A percentile compares a stretch with the other conserved stretches of the same genome.
phyloP scores from a whole-genome alignment of 345 rosid genomes.

The Salix dunnii region DNA sequence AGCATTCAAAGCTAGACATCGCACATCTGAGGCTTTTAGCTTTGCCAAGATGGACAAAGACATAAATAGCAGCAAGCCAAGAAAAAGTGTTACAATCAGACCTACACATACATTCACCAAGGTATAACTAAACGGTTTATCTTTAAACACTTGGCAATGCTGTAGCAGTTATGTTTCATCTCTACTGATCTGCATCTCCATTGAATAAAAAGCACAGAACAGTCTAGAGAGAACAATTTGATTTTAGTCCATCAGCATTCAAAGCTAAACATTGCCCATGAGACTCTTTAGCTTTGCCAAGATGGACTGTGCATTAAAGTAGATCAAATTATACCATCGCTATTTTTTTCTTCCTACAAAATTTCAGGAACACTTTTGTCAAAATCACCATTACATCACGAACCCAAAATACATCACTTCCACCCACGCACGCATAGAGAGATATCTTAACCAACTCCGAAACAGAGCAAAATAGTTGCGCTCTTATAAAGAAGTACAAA shows the following conservation, averaged over 20 bases:
- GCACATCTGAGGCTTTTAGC: constrained; percentile 35
- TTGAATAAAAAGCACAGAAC: constrained; percentile 5
- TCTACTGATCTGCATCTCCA: constrained; percentile 32
- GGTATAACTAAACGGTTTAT: not conserved
- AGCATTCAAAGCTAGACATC: constrained; percentile 46
- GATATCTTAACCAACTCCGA: not conserved
- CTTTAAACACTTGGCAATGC: not conserved
- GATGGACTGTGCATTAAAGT: constrained; percentile 14
- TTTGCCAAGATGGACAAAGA: constrained; percentile 61
- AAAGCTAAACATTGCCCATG: constrained; percentile 32
- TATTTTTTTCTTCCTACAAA: not conserved
- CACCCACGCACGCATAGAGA: not conserved
- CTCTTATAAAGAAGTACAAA: not conserved
- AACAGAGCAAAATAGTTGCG: not conserved
- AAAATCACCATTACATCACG: not conserved
- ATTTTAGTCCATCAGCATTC: constrained; percentile 45
- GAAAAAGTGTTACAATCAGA: not conserved
- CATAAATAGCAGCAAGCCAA: not conserved
- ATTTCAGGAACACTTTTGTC: not conserved
- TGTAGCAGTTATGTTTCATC: constrained; percentile 17
- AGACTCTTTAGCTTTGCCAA: constrained; percentile 33
- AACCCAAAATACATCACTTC: not conserved
- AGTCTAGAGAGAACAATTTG: constrained; percentile 7
- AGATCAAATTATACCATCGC: not conserved
- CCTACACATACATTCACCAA: not conserved